Evolutionary conservation across 192 early-diverging fungal species (phyloP), one percentile per base, ranked within the genome.

Genomic region (Backusella tuberculispora): DNA sequence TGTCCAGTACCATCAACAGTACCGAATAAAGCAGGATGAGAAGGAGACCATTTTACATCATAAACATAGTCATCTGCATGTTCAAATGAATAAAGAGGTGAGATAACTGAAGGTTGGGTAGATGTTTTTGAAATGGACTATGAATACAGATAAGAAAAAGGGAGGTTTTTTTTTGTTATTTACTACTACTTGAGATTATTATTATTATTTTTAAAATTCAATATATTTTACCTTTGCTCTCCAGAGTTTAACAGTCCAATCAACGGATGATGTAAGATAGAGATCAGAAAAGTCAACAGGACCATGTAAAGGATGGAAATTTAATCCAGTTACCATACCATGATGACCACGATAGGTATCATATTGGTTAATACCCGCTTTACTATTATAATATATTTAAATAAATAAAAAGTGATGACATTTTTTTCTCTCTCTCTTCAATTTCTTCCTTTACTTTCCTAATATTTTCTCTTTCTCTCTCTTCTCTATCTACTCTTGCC

Each of bases 191-290:
- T 40, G 46, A 26, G 19, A 21, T 19, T 13, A 21, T 66, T 44
- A 46, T 41, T 34, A 34, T n/a, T n/a, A n/a, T n/a, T n/a, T n/a
- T n/a, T n/a, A n/a, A n/a, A n/a, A n/a, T 41, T 26, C 14, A 14
- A 1, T 42, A 60, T n/a, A n/a, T n/a, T 21, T 75, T 77, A 78
- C 86, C 80, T 90, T 90, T 19, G 89, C 90, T 70, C 93, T 87
- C 98, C 98, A 99, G 15, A 99, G 83, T 69, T 98, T 97, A 75
- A 97, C 92, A 1, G 97, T 97, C 98, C 98, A 99, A 80, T 99
- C 98, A 4, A 97, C 92, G 10, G 93, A 95, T 42, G 88, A 87
- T 8, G 97, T 98, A 66, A 99, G 75, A 75, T 95, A 99, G 53
- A 99, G 77, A 80, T 99, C 96, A 6, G 94, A 88, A 78, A 97